phyloP scores from a whole-genome alignment of 306 rosid genomes.

The Spatholobus suberectus region DNA sequence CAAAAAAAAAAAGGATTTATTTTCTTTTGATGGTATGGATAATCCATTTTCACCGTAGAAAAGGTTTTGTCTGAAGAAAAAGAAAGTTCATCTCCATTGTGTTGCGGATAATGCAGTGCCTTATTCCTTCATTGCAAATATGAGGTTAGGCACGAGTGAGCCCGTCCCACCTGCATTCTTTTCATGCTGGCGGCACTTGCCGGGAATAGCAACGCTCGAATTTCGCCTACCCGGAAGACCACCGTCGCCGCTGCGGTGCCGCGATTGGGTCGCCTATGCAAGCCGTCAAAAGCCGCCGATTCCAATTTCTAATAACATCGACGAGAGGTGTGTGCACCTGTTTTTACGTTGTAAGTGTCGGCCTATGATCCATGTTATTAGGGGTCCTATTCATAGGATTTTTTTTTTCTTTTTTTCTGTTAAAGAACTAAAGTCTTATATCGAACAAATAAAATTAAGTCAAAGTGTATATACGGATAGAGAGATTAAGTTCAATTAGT shows the following conservation, averaged over 20 bases:
- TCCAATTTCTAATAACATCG: background rate
- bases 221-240: background rate
- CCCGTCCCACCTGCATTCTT: background rate
- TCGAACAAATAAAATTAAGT: no score
- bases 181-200: slow-evolving; percentile 12
- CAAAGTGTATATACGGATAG: no score
- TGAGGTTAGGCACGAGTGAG: slow-evolving; percentile 1
- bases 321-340: slow-evolving; percentile 11
- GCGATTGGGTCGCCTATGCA: background rate
- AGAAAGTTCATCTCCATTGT: background rate
- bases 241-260: background rate
- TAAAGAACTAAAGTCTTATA: no score
- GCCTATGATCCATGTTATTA: background rate
- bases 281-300: slow-evolving; percentile 6
- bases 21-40: no score
- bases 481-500: no score
- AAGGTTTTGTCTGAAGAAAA: no score
- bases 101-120: background rate
- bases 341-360: background rate
- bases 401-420: no score
- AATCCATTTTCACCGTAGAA: no score
- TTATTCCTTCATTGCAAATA: background rate
- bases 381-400: no score
- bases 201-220: background rate
- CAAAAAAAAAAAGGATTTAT: no score